Evolutionary conservation across 2,329 filamentous ascomycete genomes (phyloP), one percentile per base, ranked within the genome.

Genomic region (Penicillium sp.): DNA sequence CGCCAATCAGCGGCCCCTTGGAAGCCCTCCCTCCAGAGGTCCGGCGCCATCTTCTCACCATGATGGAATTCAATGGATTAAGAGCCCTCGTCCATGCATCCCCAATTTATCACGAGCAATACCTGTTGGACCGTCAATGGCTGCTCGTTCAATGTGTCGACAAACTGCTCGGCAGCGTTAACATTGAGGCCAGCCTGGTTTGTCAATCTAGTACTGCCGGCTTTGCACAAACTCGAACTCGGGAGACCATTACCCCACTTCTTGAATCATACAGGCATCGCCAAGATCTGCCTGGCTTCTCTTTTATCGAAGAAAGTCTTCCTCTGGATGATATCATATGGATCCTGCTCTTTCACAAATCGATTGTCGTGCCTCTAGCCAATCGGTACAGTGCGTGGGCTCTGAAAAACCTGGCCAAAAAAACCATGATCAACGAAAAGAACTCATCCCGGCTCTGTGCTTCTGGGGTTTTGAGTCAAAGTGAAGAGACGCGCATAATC

Each of bases 21-120:
- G 31, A 34, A 34, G 31, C 31, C 13, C 59, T 58, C 22, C 65
- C 67, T 8, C 38, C 65, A 18, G 65, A 71, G 52, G 43, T 70
- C 11, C 62, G 66, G 21, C 52, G 50, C 21, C 45, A 57, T 8
- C 31, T 34, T 4, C 62, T 69, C n/a, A 59, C 48, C 5, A 27
- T 54, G 14, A 27, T 62, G 40, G 56, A 61, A 11, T 31, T 67
- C 3, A 11, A 55, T 29, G 42, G 53, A 10, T 49, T 70, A 10
- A 59, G 50, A n/a, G 51, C 56, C 18, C 52, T 71, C 3, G 54
- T 67, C 14, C 60, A 46, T 44, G 64, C 67, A 22, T 70, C 66
- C 4, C 64, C 67, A 10, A 50, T 59, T 24, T 70, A 60, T 34
- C 31, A 34, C 5, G 10, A 34, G 31, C 31, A 34, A 11, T 34